Base-by-base conservation (phyloP, 2,329 filamentous ascomycete species). In the Cordyceps pruinosa region DNA sequence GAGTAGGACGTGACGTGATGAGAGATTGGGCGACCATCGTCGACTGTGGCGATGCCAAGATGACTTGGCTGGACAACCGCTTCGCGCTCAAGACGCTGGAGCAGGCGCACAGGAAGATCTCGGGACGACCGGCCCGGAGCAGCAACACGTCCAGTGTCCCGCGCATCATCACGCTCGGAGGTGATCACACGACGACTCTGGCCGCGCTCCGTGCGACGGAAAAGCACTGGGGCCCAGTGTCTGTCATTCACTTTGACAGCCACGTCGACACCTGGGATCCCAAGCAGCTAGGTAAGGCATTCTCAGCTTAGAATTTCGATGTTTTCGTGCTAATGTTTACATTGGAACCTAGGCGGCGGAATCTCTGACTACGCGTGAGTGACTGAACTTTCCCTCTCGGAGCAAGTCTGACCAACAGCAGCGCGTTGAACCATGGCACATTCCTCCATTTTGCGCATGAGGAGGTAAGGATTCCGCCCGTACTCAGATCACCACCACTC, bases 31-130 rank as follows among this genome's bases (percentile, higher is more conserved):
- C 89, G 1, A 84, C 76, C 39, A 81, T 94, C 57, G 76, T 91
- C 46, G 90, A 95, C 74, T 95, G 90, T 70, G 90, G 90, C 48
- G 90, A 95, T 68, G 62, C 61, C 17, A 57, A 56, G 5, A 60
- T 64, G 45, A 61, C 60, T 0, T 61, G 59, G 57, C 60, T 65
- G 17, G 64, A 64, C 50, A 66, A 66, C 28, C 56, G 61, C 1
- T 57, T 47, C 15, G 57, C 64, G 2, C 49, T 66, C 37, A 64
- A 58, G 55, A 61, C 62, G 4, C 62, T 66, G 26, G 62, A 65
- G 23, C 59, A 57, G 8, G 63, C 63, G 9, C 64, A 63, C 50
- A 59, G 25, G 10, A 55, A 44, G n/a, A 59, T 65, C 17, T 63
- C 59, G 7, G 44, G 46, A 12, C 47, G 60, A 5, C 55, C 59